Conservation (phyloP, 2,329 filamentous ascomycete genomes). For the Penicillium sp. region DNA sequence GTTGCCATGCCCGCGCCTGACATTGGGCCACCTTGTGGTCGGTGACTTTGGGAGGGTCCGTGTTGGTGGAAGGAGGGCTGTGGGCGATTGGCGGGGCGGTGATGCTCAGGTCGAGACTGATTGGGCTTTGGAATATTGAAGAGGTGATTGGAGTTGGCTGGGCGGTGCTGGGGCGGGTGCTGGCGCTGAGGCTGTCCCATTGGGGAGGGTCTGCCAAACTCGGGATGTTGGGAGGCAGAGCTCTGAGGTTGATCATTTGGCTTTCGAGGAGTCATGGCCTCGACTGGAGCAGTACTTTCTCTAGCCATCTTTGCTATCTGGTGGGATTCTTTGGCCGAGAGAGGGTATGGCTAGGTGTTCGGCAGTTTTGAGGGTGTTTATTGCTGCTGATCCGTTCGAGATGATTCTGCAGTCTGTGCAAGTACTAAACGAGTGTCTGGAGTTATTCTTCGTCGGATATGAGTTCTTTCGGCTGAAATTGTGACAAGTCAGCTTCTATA, state of each 20-base stretch:
- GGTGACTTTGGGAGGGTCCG: constrained; percentile 11
- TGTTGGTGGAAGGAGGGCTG: not conserved
- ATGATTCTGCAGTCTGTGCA: not conserved
- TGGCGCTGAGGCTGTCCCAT: constrained; percentile 48
- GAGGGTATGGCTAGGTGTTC: not conserved
- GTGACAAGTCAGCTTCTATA: not conserved
- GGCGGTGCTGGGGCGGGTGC: constrained; percentile 28
- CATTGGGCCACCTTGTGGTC: constrained; percentile 16
- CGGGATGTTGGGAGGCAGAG: constrained; percentile 46
- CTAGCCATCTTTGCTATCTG: constrained; percentile 49
- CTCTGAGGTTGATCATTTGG: constrained; percentile 39
- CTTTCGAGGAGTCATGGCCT: constrained; percentile 40
- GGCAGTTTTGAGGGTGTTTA: not conserved
- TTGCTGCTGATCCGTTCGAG: not conserved
- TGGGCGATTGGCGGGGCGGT: constrained; percentile 39
- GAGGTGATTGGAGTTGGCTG: constrained; percentile 47
- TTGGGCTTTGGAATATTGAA: constrained; percentile 59
- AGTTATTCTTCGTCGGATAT: not conserved
- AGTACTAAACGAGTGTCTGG: not conserved
- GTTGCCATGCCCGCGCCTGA: constrained; percentile 23
- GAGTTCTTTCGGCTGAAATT: not conserved
- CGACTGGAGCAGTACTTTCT: constrained; percentile 53
- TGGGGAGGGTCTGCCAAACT: constrained; percentile 65
- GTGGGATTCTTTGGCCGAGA: not conserved
- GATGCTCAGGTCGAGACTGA: constrained; percentile 55